Percentiles rank a stretch among this genome's conserved stretches.
Conservation (phyloP, 2,329 filamentous ascomycete genomes). For the Orbilia ellipsospora region DNA sequence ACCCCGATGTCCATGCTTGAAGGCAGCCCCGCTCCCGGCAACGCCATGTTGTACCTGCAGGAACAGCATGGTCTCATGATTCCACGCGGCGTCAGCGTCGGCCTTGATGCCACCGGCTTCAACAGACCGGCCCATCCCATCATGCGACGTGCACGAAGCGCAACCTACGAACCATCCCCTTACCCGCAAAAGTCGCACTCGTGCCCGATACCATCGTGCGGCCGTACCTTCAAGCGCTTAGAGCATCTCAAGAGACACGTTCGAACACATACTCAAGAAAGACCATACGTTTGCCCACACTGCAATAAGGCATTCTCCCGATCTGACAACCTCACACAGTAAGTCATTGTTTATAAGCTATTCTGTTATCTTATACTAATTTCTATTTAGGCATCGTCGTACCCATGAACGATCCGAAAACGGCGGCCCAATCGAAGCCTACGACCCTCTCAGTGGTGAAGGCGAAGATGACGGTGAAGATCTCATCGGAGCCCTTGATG, state of each 20-base stretch:
- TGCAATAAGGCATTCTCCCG: slow-evolving; percentile 99
- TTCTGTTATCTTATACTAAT: slow-evolving; percentile 60
- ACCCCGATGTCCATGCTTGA: slow-evolving; percentile 85
- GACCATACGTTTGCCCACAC: slow-evolving; percentile 95
- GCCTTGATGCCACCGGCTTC: slow-evolving; percentile 68
- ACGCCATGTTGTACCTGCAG: slow-evolving; percentile 75
- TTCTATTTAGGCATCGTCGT: slow-evolving; percentile 70
- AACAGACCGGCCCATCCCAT: slow-evolving; percentile 74
- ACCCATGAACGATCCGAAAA: slow-evolving; percentile 86
- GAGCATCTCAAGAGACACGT: slow-evolving; percentile 99
- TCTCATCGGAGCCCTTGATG: slow-evolving; percentile 81
- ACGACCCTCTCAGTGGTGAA: slow-evolving; percentile 77
- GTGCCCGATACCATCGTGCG: slow-evolving; percentile 98
- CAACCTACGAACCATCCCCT: slow-evolving; percentile 95
- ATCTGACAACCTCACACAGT: slow-evolving; percentile 99
- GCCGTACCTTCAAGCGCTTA: slow-evolving; percentile 96
- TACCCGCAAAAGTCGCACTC: slow-evolving; percentile 99
- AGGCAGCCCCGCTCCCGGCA: slow-evolving; percentile 80
- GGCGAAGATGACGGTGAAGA: slow-evolving; percentile 90
- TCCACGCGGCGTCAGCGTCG: slow-evolving; percentile 62
- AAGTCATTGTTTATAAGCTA: slow-evolving; percentile 61
- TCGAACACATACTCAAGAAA: slow-evolving; percentile 98
- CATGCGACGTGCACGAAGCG: slow-evolving; percentile 88
- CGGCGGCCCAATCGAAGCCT: slow-evolving; percentile 60
- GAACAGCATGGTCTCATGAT: slow-evolving; percentile 66